Percentiles rank a stretch among this genome's conserved stretches.
Conservation (phyloP, 305 asterid genomes). For the Fraxinus paxiana region DNA sequence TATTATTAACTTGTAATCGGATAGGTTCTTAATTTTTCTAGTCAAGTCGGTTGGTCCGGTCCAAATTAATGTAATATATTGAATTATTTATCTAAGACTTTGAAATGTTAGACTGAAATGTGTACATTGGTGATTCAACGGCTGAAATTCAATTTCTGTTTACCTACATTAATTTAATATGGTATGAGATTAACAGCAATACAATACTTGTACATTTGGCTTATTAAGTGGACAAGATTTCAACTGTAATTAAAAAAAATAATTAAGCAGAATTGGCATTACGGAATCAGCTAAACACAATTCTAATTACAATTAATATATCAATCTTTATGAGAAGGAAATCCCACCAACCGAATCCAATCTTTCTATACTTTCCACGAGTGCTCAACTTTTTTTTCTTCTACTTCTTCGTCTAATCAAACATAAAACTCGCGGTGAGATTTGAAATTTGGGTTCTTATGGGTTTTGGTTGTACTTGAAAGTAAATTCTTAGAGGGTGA, state of each 20-base stretch:
- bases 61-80: too few relatives aligned
- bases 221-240: too few relatives aligned
- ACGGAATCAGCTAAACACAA: background rate
- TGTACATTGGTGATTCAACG: too few relatives aligned
- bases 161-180: too few relatives aligned
- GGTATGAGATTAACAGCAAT: too few relatives aligned
- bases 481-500: too few relatives aligned
- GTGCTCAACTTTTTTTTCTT: background rate
- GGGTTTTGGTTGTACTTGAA: background rate
- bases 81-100: background rate
- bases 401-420: background rate
- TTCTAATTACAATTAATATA: conserved; percentile 14
- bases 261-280: too few relatives aligned
- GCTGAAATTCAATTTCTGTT: too few relatives aligned
- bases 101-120: background rate
- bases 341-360: conserved; percentile 38
- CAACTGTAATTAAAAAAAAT: too few relatives aligned
- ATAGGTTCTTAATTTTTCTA: too few relatives aligned
- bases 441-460: background rate
- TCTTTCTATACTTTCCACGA: background rate
- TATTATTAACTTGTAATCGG: background rate
- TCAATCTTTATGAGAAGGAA: conserved; percentile 32
- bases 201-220: too few relatives aligned
- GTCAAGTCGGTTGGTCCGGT: background rate
- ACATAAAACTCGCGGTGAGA: background rate